Base-by-base conservation (phyloP, 75 land plant genomes). In the Adiantum capillusveneris region DNA sequence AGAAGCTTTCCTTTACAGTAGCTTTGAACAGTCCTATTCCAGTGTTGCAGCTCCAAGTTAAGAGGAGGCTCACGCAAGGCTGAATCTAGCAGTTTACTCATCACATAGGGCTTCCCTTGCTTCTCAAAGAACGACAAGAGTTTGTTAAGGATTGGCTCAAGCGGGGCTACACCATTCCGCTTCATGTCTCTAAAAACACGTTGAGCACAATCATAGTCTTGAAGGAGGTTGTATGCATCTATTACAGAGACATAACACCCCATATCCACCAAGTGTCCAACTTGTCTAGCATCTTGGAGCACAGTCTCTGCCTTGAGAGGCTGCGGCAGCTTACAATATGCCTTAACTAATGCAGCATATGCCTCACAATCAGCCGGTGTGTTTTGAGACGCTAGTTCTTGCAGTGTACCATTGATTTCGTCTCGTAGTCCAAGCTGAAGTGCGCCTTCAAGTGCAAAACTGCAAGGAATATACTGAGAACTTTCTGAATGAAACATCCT, bases 221-320 rank as follows among this genome's bases (percentile, higher is more conserved):
- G 50, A 18, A 46, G 22, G 14, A 46, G 50, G 22, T 46, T 53
- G 25, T 1, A 53, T 53, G 55, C 55, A 53, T 53, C 55, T 11
- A 53, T 2, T 1, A 53, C 28, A 24, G 55, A 25, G 28, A 24
- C 28, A 26, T 53, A 53, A 5, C 7, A 26, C 13, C 28, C 25
- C 2, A 53, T 26, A 53, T 53, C 55, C 1, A 53, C 12, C 28
- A 25, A 26, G 24, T 53, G 55, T 5, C 55, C 55, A 24, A 25
- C 55, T 26, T 53, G 18, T 6, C 55, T 25, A 12, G 55, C 55
- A 26, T 53, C 55, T 26, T 25, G 28, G 6, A 53, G 14, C 25
- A 53, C 55, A 53, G 55, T 27, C 55, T 53, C 55, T 2, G 55
- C 55, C 55, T 24, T 53, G 14, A 53, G 29, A 53, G 55, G 55